phyloP scores from a whole-genome alignment of 2,329 filamentous ascomycete genomes.

The Fusarium torulosum region DNA sequence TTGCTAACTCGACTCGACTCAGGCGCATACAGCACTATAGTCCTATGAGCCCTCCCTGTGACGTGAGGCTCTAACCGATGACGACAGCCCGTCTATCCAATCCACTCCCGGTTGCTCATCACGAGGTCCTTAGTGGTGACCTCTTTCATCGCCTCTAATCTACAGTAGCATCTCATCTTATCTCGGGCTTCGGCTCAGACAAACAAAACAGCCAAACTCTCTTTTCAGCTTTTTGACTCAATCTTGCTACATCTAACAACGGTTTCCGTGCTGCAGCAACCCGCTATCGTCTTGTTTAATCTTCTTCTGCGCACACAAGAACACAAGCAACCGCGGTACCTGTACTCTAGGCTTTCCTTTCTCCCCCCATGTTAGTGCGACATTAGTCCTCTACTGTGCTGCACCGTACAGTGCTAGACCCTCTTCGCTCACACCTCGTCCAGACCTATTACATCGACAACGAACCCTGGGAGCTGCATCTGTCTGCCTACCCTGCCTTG shows the following conservation, averaged over 20 bases:
- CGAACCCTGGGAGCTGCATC: constrained; percentile 40
- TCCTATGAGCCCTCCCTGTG: constrained; percentile 33
- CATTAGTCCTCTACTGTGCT: constrained; percentile 1
- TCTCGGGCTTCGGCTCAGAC: not conserved
- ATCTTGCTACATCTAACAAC: constrained; percentile 15
- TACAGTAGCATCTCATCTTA: not conserved
- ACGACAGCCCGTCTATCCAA: constrained; percentile 41
- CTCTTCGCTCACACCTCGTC: constrained; percentile 37
- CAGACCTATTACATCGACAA: constrained; percentile 35
- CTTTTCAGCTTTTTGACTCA: constrained; percentile 8
- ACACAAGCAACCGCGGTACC: constrained; percentile 23
- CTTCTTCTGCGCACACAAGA: constrained; percentile 23
- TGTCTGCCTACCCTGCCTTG: constrained; percentile 32
- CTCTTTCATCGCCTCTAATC: constrained; percentile 13
- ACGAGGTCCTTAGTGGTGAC: constrained; percentile 45
- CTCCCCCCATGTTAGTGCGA: constrained; percentile 15
- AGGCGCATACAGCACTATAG: constrained; percentile 18
- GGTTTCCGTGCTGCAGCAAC: constrained; percentile 13
- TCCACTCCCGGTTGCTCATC: constrained; percentile 44
- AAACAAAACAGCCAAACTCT: constrained; percentile 7
- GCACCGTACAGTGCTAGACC: constrained; percentile 33
- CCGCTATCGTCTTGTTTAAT: constrained; percentile 8
- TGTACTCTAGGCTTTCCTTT: constrained; percentile 4
- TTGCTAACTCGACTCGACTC: constrained; percentile 29
- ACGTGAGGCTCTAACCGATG: constrained; percentile 49